Base-by-base conservation (phyloP, 1,284 basidiomycete species). In the Gomphus bonarii region DNA sequence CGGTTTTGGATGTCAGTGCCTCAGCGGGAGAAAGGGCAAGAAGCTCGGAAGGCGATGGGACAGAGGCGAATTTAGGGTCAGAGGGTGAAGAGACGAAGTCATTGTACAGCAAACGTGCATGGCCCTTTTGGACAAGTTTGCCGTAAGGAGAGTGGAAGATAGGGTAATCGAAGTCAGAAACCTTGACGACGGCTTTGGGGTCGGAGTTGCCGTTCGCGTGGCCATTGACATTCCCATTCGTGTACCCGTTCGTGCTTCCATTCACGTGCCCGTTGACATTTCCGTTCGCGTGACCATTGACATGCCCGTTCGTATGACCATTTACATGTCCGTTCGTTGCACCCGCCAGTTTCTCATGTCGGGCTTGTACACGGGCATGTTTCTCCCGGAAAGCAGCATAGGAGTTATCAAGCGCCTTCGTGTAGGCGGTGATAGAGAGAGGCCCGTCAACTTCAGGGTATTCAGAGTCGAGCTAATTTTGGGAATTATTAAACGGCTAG, bases 401-500 rank as follows among this genome's bases (percentile, higher is more conserved):
- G 28, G 93, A 84, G 61, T 82, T 81, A 72, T 99, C 97, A 62
- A 99, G 82, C 53, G 95, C 94, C 61, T 89, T 88, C 64, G 97
- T 85, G 77, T 99, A 99, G 54, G 93, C 91, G 58, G 91, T 89
- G 62, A 98, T 89, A 28, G 97, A 97, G 63, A 97, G 88, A 16
- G 95, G 95, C 6, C 95, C 95, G 70, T 99, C 95, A 57, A 99
- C 97, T 66, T 91, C 89, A 62, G 95, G 95, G 76, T 98, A 95
- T 72, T 95, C 93, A 16, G 89, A 92, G 59, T 85, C 83, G 25
- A 97, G 82, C 62, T 60, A n/a, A 25, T 25, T n/a, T 2, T 11
- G 28, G 7, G 40, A 33, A 33, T 33, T 5, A 46, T 22, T 22
- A 40, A 18, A 20, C 51, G 40, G 9, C 31, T 48, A 16, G 3